Conservation (phyloP, 345 rosid genomes). For the Eucalyptus tenuipes region DNA sequence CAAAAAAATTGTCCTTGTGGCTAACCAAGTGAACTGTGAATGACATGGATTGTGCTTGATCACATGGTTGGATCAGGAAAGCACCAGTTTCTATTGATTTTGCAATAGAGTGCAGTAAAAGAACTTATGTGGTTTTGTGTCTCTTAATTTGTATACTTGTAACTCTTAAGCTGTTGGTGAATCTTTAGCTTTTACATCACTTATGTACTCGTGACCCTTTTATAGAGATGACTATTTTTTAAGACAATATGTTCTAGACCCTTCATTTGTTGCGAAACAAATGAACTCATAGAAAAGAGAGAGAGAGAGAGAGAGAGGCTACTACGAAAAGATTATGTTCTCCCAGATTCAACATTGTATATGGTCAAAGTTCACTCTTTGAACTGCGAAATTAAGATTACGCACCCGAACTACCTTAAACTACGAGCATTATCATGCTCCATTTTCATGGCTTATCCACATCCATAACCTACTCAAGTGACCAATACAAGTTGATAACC, state of each 20-base stretch:
- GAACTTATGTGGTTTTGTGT: neutral
- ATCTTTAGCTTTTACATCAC: neutral
- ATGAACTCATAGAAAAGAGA: neutral
- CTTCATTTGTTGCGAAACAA: neutral
- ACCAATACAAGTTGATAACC: neutral
- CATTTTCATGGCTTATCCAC: neutral
- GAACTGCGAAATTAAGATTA: neutral
- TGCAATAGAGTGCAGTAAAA: neutral
- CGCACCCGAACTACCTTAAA: neutral
- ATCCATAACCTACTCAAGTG: neutral
- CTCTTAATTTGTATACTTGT: neutral
- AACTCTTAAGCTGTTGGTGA: neutral
- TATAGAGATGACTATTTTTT: neutral
- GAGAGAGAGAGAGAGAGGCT: neutral
- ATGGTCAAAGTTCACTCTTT: neutral
- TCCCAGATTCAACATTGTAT: neutral
- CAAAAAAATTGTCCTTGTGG: neutral
- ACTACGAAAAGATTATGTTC: neutral
- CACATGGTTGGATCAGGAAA: neutral
- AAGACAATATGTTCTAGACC: neutral
- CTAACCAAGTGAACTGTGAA: neutral
- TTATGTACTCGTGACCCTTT: neutral
- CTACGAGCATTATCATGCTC: neutral
- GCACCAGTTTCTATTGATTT: neutral
- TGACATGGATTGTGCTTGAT: neutral